Percentiles rank a stretch among this genome's conserved stretches.
Evolutionary conservation across 1,139 yeast species (phyloP).

Genomic region (Arxiozyma heterogenica): DNA sequence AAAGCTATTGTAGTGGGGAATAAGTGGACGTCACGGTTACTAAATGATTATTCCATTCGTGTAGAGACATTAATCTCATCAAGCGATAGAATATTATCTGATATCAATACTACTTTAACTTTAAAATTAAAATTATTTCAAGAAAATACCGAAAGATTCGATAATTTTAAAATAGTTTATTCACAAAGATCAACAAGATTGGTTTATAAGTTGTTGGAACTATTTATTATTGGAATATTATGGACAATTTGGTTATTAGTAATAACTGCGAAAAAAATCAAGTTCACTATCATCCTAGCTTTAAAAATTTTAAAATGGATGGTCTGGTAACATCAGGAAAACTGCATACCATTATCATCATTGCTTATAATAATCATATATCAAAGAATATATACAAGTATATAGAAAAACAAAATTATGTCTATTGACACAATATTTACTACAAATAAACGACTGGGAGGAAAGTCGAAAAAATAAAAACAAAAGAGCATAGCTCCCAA

Average conservation of each 20-base stretch:
- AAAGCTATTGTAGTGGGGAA: constrained; percentile 19
- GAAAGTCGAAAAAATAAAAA: too few species aligned
- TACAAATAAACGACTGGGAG: too few species aligned
- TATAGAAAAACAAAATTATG: not conserved
- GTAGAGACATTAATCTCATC: constrained; percentile 55
- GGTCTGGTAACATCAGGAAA: constrained; percentile 26
- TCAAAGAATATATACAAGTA: not conserved
- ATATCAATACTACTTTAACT: constrained; percentile 71
- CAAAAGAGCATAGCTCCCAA: not conserved
- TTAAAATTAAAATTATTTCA: constrained; percentile 61
- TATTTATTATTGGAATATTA: constrained; percentile 49
- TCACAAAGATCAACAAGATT: constrained; percentile 31
- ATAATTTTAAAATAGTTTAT: constrained; percentile 29
- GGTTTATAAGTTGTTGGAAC: constrained; percentile 41
- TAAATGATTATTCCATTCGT: constrained; percentile 28
- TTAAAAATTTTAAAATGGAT: constrained; percentile 39
- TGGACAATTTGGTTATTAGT: constrained; percentile 68
- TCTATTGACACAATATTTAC: not conserved
- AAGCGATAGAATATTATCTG: constrained; percentile 72
- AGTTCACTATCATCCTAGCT: constrained; percentile 31
- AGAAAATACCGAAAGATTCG: constrained; percentile 56
- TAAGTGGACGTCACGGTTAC: constrained; percentile 24
- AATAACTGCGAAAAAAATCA: constrained; percentile 41
- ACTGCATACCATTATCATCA: not conserved
- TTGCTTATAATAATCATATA: not conserved